Evolutionary conservation across 176 grass and related monocot species (phyloP).

Genomic region (Puccinellia tenuiflora): DNA sequence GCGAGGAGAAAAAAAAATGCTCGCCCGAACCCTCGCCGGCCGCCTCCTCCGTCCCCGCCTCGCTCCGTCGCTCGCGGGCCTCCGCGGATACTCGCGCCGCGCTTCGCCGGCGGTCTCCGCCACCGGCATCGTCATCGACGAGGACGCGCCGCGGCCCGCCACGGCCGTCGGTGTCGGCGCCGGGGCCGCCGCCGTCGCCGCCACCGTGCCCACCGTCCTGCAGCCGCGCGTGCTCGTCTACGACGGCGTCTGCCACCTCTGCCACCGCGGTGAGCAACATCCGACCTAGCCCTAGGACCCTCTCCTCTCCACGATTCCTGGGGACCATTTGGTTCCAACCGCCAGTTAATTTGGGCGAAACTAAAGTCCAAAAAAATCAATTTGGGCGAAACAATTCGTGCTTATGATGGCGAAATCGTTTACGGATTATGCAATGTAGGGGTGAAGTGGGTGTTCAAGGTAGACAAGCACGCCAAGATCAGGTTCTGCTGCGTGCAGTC

Average conservation of each 20-base stretch:
- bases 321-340: background rate
- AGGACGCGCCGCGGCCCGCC: constrained; percentile 24
- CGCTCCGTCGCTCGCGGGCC: background rate
- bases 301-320: accelerated
- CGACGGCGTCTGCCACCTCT: constrained; percentile 93
- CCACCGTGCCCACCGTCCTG: constrained; percentile 50
- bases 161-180: background rate
- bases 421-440: constrained; percentile 34
- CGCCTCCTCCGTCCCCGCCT: constrained; percentile 9
- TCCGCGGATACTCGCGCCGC: constrained; percentile 3
- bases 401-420: background rate
- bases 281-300: background rate
- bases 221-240: constrained; percentile 96
- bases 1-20: constrained; percentile 27
- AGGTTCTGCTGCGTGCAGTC: constrained; percentile 96
- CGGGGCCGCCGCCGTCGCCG: constrained; percentile 11
- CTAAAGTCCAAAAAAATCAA: too few species aligned
- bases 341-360: constrained; percentile 4
- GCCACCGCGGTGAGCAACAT: constrained; percentile 61
- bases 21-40: constrained; percentile 35
- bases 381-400: background rate
- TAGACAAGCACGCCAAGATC: constrained; percentile 81
- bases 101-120: background rate
- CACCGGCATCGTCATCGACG: constrained; percentile 23
- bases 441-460: constrained; percentile 76